Conservation (phyloP, 345 rosid species). For the Hypericum androsaemum region DNA sequence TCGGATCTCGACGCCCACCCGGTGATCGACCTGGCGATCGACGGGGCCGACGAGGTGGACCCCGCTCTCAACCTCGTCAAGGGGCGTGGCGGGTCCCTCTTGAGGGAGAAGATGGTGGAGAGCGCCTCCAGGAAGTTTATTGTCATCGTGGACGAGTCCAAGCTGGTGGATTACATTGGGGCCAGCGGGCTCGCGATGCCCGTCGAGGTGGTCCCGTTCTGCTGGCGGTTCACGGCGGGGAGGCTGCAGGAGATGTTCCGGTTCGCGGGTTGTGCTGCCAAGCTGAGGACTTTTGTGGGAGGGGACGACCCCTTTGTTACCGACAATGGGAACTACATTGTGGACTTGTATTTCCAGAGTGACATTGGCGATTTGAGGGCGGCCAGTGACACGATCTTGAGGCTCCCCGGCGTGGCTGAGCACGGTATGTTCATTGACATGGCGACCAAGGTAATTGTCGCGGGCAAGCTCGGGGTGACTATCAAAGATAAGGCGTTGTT, state of each 20-base stretch:
- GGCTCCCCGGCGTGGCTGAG: conserved; percentile 6
- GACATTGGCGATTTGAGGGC: conserved; percentile 7
- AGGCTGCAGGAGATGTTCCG: conserved; percentile 3
- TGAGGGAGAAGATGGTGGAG: conserved; percentile 6
- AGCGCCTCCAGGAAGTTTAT: conserved; percentile 1
- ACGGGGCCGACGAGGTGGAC: conserved; percentile 11
- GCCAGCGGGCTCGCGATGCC: conserved; percentile 7
- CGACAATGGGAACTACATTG: conserved; percentile 9
- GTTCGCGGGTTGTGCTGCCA: conserved; percentile 1
- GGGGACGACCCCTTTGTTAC: conserved; percentile 3
- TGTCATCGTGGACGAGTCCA: conserved; percentile 7
- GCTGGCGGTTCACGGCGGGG: conserved; percentile 4
- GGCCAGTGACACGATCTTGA: conserved; percentile 2
- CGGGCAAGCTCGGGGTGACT: neutral
- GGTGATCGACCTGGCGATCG: conserved; percentile 5
- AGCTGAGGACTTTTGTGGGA: neutral
- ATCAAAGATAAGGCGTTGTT: neutral
- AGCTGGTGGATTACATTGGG: conserved; percentile 4
- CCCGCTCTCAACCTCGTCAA: conserved; percentile 5
- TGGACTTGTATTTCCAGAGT: conserved; percentile 6
- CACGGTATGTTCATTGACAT: conserved; percentile 7
- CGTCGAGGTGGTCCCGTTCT: conserved; percentile 5
- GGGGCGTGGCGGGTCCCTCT: conserved; percentile 5
- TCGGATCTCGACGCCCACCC: conserved; percentile 5
- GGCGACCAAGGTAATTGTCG: conserved; percentile 8